Conservation (phyloP, 176 grass and related monocot species). For the Saccharum spontaneum region DNA sequence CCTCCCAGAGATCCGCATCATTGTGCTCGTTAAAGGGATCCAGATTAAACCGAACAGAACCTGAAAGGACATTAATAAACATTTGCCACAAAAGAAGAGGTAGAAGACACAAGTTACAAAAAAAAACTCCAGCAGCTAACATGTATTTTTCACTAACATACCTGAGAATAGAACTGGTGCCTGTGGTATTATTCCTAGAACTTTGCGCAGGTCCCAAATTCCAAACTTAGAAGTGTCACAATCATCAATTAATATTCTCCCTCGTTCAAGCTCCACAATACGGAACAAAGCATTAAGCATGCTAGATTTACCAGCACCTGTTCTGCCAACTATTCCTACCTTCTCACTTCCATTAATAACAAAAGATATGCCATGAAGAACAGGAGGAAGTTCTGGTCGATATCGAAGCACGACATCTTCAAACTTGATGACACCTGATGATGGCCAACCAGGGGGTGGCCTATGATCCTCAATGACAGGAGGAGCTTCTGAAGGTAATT, state of each 20-base stretch:
- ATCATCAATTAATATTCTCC: slow-evolving; percentile 79
- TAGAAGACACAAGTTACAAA: neutral
- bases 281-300: slow-evolving; percentile 99
- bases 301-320: slow-evolving; percentile 97
- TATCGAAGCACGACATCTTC: slow-evolving; percentile 92
- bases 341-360: slow-evolving; percentile 93
- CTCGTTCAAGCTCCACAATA: slow-evolving; percentile 87
- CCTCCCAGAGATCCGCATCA: slow-evolving; percentile 97
- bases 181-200: slow-evolving; percentile 97
- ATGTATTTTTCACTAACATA: slow-evolving; percentile 41
- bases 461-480: slow-evolving; percentile 83
- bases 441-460: slow-evolving; percentile 93
- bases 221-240: slow-evolving; percentile 86
- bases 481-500: slow-evolving; percentile 90
- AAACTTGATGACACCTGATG: slow-evolving; percentile 78
- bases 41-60: slow-evolving; percentile 95
- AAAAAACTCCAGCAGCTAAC: neutral
- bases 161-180: slow-evolving; percentile 97
- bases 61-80: slow-evolving; percentile 41
- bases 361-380: slow-evolving; percentile 97
- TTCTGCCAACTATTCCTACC: slow-evolving; percentile 94
- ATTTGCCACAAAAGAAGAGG: slow-evolving; percentile 1
- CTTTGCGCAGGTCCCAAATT: slow-evolving; percentile 95
- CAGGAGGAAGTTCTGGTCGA: slow-evolving; percentile 89
- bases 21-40: slow-evolving; percentile 99